A percentile compares a stretch with the other conserved stretches of the same genome.
These are phyloP conservation scores for Mycena vitilis DNA, from an alignment of 768 basidiomycete genomes.

Conservation along the genomic window DNA sequence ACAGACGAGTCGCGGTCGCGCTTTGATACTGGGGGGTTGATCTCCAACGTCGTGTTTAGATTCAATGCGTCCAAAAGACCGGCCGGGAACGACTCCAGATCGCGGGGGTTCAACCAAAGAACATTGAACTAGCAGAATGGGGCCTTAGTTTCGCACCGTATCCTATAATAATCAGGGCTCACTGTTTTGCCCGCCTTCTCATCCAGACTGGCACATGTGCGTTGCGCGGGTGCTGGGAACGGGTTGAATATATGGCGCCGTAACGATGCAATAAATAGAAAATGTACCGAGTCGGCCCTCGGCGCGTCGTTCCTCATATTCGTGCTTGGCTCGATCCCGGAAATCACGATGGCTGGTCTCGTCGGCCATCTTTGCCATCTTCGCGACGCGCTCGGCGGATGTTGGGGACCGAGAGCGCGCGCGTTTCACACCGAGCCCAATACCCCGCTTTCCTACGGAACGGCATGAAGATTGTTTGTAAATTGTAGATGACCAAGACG, in stretches of 20 bases:
- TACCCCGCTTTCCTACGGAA: conserved; percentile 78
- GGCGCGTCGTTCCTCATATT: conserved; percentile 82
- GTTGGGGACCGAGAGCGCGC: conserved; percentile 64
- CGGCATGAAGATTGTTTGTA: conserved; percentile 21
- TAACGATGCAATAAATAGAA: conserved; percentile 8
- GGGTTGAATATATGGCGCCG: conserved; percentile 7
- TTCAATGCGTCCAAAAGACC: conserved; percentile 70
- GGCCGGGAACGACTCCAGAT: conserved; percentile 72
- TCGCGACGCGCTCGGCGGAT: conserved; percentile 71
- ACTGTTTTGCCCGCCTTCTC: conserved; percentile 78
- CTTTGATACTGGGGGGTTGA: conserved; percentile 37
- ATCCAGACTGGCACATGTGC: conserved; percentile 80
- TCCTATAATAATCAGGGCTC: conserved; percentile 37
- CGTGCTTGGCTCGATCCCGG: conserved; percentile 75
- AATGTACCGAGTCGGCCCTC: conserved; percentile 70
- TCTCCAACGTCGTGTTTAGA: conserved; percentile 48
- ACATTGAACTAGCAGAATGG: conserved; percentile 74
- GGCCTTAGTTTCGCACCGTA: neutral
- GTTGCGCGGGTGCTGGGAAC: conserved; percentile 67
- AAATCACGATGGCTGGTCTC: conserved; percentile 66
- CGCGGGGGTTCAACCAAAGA: conserved; percentile 79
- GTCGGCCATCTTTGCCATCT: conserved; percentile 77
- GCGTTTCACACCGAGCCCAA: conserved; percentile 74
- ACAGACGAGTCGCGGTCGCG: conserved; percentile 41
- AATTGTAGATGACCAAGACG: conserved; percentile 37